Evolutionary conservation across 164 flowering plant genomes (phyloP).

Genomic region (Nelumbo lutea): DNA sequence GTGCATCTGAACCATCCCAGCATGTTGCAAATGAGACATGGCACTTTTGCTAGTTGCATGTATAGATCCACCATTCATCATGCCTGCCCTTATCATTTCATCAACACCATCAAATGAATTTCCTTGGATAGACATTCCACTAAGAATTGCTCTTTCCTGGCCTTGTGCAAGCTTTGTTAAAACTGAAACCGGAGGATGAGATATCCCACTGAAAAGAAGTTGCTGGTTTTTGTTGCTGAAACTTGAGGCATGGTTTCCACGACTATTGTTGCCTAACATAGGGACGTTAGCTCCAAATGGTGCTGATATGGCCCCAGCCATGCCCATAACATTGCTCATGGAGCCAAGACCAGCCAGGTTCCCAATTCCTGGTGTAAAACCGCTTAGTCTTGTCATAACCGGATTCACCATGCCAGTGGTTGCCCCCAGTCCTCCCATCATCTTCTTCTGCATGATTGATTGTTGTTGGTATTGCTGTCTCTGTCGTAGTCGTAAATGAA

Average conservation of each 20-base stretch:
- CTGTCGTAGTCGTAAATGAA: constrained; percentile 17
- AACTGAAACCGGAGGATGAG: constrained; percentile 1
- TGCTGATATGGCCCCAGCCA: not conserved
- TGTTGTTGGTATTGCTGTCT: constrained; percentile 13
- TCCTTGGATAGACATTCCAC: constrained; percentile 7
- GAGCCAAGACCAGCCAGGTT: constrained; percentile 12
- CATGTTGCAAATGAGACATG: constrained; percentile 1
- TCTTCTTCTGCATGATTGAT: constrained; percentile 11
- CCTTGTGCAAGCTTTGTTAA: constrained; percentile 3
- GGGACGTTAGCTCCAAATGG: not conserved
- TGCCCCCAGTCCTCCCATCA: constrained; percentile 16
- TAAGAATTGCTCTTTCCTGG: constrained; percentile 6
- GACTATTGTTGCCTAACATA: constrained; percentile 4
- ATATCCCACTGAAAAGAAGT: not conserved
- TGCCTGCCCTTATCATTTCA: not conserved
- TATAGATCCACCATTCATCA: constrained; percentile 1
- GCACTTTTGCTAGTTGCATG: constrained; percentile 1
- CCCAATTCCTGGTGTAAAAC: constrained; percentile 14
- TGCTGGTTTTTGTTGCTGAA: constrained; percentile 7
- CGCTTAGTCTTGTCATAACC: constrained; percentile 5
- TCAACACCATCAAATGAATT: constrained; percentile 7
- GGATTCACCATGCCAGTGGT: constrained; percentile 6
- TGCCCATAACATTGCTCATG: not conserved
- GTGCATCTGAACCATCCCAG: not conserved
- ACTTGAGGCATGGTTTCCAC: constrained; percentile 1